Conservation (phyloP, 495 filamentous ascomycete genomes). For the Aspergillus heteromorphus region DNA sequence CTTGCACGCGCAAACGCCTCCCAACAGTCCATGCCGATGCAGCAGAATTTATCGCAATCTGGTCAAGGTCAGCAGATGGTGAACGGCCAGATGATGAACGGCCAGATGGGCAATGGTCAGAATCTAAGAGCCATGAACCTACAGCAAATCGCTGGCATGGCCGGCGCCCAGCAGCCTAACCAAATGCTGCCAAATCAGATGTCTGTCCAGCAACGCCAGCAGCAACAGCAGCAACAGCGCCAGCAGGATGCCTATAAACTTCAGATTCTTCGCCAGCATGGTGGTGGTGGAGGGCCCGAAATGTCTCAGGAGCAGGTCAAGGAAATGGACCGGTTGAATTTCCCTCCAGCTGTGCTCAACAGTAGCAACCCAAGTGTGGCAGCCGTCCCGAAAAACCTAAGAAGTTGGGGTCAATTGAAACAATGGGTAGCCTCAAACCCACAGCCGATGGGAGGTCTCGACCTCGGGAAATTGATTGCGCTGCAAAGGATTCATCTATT, state of each 20-base stretch:
- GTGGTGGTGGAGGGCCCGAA: conserved; percentile 26
- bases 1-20: conserved; percentile 19
- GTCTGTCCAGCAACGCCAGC: conserved; percentile 31
- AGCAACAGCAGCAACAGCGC: conserved; percentile 31
- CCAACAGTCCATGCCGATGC: conserved; percentile 27
- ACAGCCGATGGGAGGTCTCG: conserved; percentile 33
- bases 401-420: conserved; percentile 71
- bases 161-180: conserved; percentile 24
- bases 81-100: conserved; percentile 33
- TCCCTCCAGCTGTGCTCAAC: conserved; percentile 36
- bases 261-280: conserved; percentile 38
- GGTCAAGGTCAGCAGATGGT: conserved; percentile 35
- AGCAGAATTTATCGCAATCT: conserved; percentile 26
- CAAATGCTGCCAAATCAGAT: conserved; percentile 32
- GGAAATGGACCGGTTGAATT: conserved; percentile 44
- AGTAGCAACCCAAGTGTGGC: conserved; percentile 28
- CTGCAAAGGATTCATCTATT: conserved; percentile 53
- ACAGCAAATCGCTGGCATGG: conserved; percentile 28
- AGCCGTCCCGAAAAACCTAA: conserved; percentile 53
- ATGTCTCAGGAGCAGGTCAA: conserved; percentile 40
- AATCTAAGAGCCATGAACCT: conserved; percentile 30
- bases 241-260: conserved; percentile 32
- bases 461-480: conserved; percentile 41
- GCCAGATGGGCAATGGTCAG: conserved; percentile 32
- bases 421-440: conserved; percentile 50